Percentiles rank a stretch among this genome's conserved stretches.
Evolutionary conservation across 345 rosid genomes (phyloP).

Genomic region (Salix koriyanagi): DNA sequence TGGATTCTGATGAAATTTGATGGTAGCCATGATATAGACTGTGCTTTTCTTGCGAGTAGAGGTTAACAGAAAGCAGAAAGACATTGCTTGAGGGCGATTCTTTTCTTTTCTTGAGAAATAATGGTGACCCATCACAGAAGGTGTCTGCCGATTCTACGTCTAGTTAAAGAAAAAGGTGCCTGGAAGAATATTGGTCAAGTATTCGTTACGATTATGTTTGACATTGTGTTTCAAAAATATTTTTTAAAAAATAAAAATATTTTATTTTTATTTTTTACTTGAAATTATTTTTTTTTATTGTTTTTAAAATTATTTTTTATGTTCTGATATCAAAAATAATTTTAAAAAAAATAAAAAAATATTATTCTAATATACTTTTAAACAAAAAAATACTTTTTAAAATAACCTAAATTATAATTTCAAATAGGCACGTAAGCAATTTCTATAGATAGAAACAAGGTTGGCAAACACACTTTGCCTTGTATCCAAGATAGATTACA

Average conservation of each 20-base stretch:
- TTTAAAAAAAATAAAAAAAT: too few species aligned
- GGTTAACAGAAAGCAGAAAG: background rate
- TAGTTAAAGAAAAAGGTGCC: background rate
- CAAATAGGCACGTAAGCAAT: too few species aligned
- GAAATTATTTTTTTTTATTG: too few species aligned
- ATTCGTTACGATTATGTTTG: too few species aligned
- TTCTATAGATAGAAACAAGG: background rate
- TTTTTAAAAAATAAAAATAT: too few species aligned
- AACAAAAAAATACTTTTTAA: too few species aligned
- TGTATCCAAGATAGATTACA: background rate
- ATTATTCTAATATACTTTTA: too few species aligned
- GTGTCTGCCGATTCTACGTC: background rate
- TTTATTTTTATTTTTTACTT: too few species aligned
- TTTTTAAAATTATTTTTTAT: too few species aligned
- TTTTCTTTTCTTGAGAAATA: slow-evolving; percentile 31
- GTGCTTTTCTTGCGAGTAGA: slow-evolving; percentile 27
- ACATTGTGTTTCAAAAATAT: too few species aligned
- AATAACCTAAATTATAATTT: too few species aligned
- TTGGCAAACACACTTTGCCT: background rate
- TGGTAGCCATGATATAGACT: background rate
- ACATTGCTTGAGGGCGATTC: slow-evolving; percentile 3
- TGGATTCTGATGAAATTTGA: background rate
- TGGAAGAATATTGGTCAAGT: background rate
- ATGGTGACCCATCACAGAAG: background rate
- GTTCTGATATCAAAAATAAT: too few species aligned